These are phyloP conservation scores for Hymenoscyphus linearis DNA, from an alignment of 2,329 filamentous ascomycete species.

Conservation along the genomic window DNA sequence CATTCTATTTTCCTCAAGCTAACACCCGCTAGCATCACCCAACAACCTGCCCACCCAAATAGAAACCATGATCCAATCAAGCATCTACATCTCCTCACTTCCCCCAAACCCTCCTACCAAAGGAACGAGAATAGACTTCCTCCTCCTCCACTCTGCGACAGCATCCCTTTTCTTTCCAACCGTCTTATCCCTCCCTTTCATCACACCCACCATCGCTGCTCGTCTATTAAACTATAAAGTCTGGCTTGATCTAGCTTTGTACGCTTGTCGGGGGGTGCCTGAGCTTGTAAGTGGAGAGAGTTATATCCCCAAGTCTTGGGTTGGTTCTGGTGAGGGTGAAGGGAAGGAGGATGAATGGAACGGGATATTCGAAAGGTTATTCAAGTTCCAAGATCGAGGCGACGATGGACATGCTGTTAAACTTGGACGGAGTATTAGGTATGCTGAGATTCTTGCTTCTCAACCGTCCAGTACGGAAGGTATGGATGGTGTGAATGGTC, in stretches of 20 bases:
- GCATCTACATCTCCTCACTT: too few relatives aligned
- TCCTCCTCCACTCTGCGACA: slow-evolving; percentile 73
- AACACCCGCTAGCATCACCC: neutral
- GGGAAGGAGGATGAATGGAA: too few relatives aligned
- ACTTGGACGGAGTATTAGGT: slow-evolving; percentile 61
- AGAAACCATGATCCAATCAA: too few relatives aligned
- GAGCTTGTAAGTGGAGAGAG: slow-evolving; percentile 52
- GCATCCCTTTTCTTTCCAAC: slow-evolving; percentile 65
- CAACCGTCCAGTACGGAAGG: slow-evolving; percentile 37
- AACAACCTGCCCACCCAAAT: too few relatives aligned
- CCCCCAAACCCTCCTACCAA: too few relatives aligned
- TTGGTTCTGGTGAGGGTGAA: too few relatives aligned
- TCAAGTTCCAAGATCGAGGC: slow-evolving; percentile 52
- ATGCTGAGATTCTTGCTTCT: slow-evolving; percentile 51
- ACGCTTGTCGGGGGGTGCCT: slow-evolving; percentile 63
- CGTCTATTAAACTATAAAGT: slow-evolving; percentile 80
- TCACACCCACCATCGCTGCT: slow-evolving; percentile 54
- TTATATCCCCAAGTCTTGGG: too few relatives aligned
- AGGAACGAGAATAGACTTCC: slow-evolving; percentile 41
- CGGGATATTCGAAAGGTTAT: slow-evolving; percentile 44
- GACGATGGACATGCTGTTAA: slow-evolving; percentile 84
- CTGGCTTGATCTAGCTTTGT: slow-evolving; percentile 67
- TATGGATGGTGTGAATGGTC: slow-evolving; percentile 42
- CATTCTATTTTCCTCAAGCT: neutral
- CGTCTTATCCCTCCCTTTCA: slow-evolving; percentile 57